Conservation (phyloP, 129 eudicot genomes). For the Centaurea solstitialis region DNA sequence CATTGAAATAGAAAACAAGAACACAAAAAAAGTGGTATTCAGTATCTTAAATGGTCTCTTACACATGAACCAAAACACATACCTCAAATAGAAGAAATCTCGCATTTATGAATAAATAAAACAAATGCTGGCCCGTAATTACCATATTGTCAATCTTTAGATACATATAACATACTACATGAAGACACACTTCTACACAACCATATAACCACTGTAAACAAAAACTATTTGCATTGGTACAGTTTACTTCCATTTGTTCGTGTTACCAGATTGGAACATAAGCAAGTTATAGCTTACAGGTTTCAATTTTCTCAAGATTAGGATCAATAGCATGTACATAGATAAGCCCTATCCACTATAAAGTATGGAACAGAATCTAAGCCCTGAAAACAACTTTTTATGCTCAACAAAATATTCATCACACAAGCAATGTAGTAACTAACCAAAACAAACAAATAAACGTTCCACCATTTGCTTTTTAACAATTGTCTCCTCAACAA, state of each 20-base stretch:
- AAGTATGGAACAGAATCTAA: background rate
- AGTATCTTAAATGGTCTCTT: background rate
- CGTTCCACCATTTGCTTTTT: no score
- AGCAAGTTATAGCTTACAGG: background rate
- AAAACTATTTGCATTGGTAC: background rate
- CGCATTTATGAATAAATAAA: background rate
- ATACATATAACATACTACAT: background rate
- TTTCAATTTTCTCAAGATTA: background rate
- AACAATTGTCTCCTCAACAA: background rate
- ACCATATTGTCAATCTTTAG: background rate
- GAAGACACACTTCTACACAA: background rate
- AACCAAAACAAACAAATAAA: background rate
- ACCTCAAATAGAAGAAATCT: background rate
- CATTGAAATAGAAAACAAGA: background rate
- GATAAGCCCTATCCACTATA: background rate
- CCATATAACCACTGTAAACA: background rate
- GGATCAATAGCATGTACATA: background rate
- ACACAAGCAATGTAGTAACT: background rate
- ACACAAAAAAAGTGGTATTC: background rate
- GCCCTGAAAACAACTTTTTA: background rate
- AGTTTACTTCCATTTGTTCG: background rate
- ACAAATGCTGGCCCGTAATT: background rate
- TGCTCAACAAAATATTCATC: background rate
- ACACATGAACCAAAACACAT: background rate
- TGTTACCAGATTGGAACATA: background rate